phyloP scores from a whole-genome alignment of 1,284 basidiomycete species.

The Ceratobasidium sp. region DNA sequence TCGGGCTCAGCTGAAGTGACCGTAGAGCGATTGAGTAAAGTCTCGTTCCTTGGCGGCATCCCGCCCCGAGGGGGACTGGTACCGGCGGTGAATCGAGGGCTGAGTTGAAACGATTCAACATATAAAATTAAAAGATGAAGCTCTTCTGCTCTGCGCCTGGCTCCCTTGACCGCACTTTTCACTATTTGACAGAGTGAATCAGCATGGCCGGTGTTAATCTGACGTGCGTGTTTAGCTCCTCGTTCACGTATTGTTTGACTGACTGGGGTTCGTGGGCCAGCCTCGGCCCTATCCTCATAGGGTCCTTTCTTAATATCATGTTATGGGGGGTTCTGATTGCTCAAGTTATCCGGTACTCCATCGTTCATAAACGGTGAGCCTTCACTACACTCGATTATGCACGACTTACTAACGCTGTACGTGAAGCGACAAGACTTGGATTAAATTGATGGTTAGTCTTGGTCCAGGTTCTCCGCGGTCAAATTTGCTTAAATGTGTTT shows the following conservation, averaged over 20 bases:
- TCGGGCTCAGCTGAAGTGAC: too few relatives aligned
- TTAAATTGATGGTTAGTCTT: conserved; percentile 1
- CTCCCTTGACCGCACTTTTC: too few relatives aligned
- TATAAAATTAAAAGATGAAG: too few relatives aligned
- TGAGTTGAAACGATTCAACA: too few relatives aligned
- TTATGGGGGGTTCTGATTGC: conserved; percentile 23
- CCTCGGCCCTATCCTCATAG: conserved; percentile 34
- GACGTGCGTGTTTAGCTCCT: too few relatives aligned
- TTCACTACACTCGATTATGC: neutral
- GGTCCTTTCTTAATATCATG: conserved; percentile 21
- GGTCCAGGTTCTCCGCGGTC: neutral
- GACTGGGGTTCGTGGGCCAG: neutral
- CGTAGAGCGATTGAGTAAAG: too few relatives aligned
- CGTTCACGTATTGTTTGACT: neutral
- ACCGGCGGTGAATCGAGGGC: too few relatives aligned
- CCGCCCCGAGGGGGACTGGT: too few relatives aligned
- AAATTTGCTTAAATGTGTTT: neutral
- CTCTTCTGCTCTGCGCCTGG: too few relatives aligned
- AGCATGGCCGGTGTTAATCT: too few relatives aligned
- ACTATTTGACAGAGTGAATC: too few relatives aligned
- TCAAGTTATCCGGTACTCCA: conserved; percentile 21
- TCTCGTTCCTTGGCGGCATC: too few relatives aligned
- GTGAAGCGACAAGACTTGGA: conserved; percentile 13
- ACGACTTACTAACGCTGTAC: neutral
- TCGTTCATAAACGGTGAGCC: conserved; percentile 5